Evolutionary conservation across 1,284 basidiomycete genomes (phyloP).

Genomic region (Leucoagaricus sp.): DNA sequence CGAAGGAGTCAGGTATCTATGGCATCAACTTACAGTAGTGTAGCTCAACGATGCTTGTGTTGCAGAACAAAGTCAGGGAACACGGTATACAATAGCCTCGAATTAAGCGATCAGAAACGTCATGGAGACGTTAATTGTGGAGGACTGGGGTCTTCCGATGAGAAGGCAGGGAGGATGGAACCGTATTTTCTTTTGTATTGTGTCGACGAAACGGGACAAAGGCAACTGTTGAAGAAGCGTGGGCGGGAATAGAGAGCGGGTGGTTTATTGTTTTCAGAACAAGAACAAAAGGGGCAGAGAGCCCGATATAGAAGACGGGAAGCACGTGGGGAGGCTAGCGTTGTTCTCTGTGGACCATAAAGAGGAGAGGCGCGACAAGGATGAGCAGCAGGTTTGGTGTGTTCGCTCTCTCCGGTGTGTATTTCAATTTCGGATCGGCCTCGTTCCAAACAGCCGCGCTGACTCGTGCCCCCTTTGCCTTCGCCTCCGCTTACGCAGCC

Average conservation of each 20-base stretch:
- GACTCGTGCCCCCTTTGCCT: constrained; percentile 14
- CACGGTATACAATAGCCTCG: neutral
- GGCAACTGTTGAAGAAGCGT: constrained; percentile 4
- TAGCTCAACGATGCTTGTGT: neutral
- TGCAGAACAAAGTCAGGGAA: neutral
- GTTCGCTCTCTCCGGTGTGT: constrained; percentile 36
- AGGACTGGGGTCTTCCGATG: neutral
- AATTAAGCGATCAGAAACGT: constrained; percentile 3
- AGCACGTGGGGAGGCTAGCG: constrained; percentile 7
- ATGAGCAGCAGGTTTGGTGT: constrained; percentile 24
- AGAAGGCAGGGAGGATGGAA: constrained; percentile 10
- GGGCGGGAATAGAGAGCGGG: constrained; percentile 4
- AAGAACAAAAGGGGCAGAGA: constrained; percentile 11
- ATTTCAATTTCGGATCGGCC: constrained; percentile 17
- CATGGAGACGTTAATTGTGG: constrained; percentile 14
- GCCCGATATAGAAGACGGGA: constrained; percentile 1
- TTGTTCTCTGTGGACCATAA: constrained; percentile 13
- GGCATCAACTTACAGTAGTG: no score
- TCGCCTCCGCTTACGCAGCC: constrained; percentile 21
- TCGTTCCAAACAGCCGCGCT: constrained; percentile 15
- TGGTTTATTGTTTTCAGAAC: constrained; percentile 11
- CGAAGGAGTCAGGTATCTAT: no score
- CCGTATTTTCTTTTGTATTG: constrained; percentile 17
- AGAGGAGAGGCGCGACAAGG: constrained; percentile 4
- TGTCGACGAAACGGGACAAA: constrained; percentile 11